A percentile compares a stretch with the other conserved stretches of the same genome.
Conservation (phyloP, 2,329 filamentous ascomycete species). For the Leptographium radiaticola region DNA sequence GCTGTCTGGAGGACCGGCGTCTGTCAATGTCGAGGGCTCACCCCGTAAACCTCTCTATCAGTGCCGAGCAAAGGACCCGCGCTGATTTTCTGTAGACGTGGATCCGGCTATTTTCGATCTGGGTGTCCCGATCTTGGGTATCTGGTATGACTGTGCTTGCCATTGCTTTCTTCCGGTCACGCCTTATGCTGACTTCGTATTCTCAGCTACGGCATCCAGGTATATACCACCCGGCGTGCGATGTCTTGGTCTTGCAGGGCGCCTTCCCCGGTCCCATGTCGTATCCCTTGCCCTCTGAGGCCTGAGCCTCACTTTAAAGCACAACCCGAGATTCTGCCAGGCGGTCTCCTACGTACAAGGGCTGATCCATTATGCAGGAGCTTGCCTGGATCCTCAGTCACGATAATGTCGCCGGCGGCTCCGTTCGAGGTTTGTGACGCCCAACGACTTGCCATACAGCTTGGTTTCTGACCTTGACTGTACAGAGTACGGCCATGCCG, state of each 20-base stretch:
- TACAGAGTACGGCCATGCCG: conserved; percentile 58
- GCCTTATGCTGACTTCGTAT: too few relatives aligned
- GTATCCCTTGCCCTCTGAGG: too few relatives aligned
- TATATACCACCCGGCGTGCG: not conserved
- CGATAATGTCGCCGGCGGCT: conserved; percentile 53
- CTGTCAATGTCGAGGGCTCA: conserved; percentile 67
- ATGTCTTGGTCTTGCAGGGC: too few relatives aligned
- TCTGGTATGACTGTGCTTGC: conserved; percentile 9
- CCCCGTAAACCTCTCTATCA: conserved; percentile 27
- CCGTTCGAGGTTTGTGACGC: conserved; percentile 27
- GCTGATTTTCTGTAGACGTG: conserved; percentile 33
- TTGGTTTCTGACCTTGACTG: too few relatives aligned
- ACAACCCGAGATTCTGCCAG: too few relatives aligned
- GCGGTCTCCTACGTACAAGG: too few relatives aligned
- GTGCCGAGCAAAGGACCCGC: not conserved
- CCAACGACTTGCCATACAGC: not conserved
- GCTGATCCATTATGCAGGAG: too few relatives aligned
- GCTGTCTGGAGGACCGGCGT: conserved; percentile 32
- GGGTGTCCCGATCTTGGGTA: conserved; percentile 21
- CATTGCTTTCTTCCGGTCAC: not conserved
- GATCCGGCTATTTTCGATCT: conserved; percentile 69
- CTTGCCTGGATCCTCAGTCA: conserved; percentile 8
- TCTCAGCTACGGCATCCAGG: not conserved
- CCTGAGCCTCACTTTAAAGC: too few relatives aligned
- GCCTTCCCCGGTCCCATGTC: too few relatives aligned